phyloP scores from a whole-genome alignment of 2,329 filamentous ascomycete species.

The Fusarium coffeatum region DNA sequence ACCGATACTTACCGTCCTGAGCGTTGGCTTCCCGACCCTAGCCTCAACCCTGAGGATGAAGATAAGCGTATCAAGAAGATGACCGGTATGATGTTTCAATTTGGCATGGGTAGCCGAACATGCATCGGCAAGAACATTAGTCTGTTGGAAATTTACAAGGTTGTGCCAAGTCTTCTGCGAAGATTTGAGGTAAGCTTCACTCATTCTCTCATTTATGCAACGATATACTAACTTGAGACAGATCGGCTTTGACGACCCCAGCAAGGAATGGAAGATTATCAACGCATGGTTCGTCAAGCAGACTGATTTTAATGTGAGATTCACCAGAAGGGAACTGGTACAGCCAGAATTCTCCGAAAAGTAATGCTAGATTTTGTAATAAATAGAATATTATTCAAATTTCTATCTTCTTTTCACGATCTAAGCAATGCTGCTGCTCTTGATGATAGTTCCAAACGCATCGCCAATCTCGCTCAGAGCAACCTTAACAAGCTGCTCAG shows the following conservation, averaged over 20 bases:
- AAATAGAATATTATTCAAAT: not conserved
- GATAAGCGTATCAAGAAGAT: conserved; percentile 55
- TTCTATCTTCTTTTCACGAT: too few relatives aligned
- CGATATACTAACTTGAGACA: conserved; percentile 43
- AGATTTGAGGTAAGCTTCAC: conserved; percentile 37
- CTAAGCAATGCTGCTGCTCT: conserved; percentile 47
- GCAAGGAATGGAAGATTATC: conserved; percentile 67
- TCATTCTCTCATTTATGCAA: rapidly evolving
- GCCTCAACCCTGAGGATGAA: conserved; percentile 51
- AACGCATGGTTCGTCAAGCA: conserved; percentile 75
- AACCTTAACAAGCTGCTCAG: conserved; percentile 62
- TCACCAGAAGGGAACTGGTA: conserved; percentile 58
- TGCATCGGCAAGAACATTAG: conserved; percentile 77
- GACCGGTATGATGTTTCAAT: conserved; percentile 60
- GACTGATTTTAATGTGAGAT: conserved; percentile 63
- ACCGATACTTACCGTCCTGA: conserved; percentile 75
- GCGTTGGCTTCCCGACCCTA: conserved; percentile 67
- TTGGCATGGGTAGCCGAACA: conserved; percentile 76
- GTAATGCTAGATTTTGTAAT: not conserved
- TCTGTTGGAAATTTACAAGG: conserved; percentile 71
- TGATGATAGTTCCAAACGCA: conserved; percentile 71
- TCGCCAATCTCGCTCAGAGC: conserved; percentile 70
- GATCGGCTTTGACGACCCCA: conserved; percentile 66
- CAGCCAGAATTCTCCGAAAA: conserved; percentile 46
- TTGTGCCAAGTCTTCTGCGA: conserved; percentile 59